Conservation (phyloP, 768 basidiomycete species). For the Suillus placidus region DNA sequence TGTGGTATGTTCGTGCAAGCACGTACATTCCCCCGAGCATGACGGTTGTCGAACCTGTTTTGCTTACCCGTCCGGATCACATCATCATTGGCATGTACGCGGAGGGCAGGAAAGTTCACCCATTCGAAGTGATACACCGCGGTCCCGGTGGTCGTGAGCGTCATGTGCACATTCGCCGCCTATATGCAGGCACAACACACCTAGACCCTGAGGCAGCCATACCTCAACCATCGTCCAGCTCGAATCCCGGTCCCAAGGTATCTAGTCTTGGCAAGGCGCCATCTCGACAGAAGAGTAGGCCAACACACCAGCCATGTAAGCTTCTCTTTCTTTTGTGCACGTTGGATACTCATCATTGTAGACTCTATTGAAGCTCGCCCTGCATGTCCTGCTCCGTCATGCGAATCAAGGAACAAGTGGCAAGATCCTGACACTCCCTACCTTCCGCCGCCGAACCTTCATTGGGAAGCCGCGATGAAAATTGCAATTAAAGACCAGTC, state of each 20-base stretch:
- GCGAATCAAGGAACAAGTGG: slow-evolving; percentile 2
- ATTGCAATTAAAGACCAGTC: not conserved
- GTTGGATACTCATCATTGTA: not conserved
- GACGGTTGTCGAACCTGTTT: not conserved
- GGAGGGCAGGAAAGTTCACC: not conserved
- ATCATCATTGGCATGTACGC: not conserved
- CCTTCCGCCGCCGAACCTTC: not conserved
- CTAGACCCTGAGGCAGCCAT: not conserved
- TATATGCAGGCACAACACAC: slow-evolving; percentile 1
- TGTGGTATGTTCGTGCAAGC: not conserved
- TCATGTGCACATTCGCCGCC: not conserved
- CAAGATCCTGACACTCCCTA: not conserved
- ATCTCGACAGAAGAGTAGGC: not conserved
- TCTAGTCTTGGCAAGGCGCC: slow-evolving; percentile 1
- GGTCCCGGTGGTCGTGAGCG: not conserved
- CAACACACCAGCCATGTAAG: not conserved
- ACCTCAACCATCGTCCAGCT: slow-evolving; percentile 5
- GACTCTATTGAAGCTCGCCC: not conserved
- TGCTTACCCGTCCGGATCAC: not conserved
- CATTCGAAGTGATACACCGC: not conserved
- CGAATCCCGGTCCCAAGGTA: not conserved
- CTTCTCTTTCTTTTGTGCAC: not conserved
- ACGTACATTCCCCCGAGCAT: not conserved
- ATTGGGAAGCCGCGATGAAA: slow-evolving; percentile 4
- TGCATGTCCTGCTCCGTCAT: not conserved